These are phyloP conservation scores for Camellia granthamiana DNA, from an alignment of 148 eudicot species.

Conservation along the genomic window DNA sequence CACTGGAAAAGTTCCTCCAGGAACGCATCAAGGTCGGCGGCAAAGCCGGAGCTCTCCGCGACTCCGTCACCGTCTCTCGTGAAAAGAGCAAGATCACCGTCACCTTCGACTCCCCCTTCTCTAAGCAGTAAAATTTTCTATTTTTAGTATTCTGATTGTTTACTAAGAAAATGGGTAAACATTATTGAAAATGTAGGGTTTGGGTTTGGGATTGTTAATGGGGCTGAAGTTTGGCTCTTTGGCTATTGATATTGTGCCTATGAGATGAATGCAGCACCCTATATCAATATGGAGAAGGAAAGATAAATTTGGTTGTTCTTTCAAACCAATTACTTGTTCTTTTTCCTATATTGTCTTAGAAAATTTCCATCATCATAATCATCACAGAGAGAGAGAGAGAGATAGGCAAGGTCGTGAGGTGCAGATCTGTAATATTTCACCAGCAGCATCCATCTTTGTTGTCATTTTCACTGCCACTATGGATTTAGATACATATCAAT, in stretches of 20 bases:
- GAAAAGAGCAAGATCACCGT: constrained; percentile 27
- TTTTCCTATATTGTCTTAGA: too few species aligned
- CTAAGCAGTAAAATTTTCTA: constrained; percentile 10
- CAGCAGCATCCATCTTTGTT: too few species aligned
- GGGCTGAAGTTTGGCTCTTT: constrained; percentile 36
- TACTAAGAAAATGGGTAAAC: neutral
- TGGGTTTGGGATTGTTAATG: neutral
- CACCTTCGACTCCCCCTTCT: constrained; percentile 22
- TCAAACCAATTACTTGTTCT: too few species aligned
- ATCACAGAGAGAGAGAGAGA: too few species aligned
- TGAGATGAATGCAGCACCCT: constrained; percentile 40
- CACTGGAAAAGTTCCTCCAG: constrained; percentile 33
- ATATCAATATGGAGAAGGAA: constrained; percentile 4
- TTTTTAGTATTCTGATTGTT: neutral
- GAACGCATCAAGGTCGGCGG: constrained; percentile 31
- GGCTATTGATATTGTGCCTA: constrained; percentile 20
- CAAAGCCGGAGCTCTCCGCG: constrained; percentile 26
- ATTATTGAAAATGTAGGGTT: neutral
- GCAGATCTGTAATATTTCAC: too few species aligned
- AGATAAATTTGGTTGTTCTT: too few species aligned
- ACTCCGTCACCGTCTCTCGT: constrained; percentile 18
- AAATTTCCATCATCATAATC: too few species aligned
- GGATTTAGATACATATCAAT: too few species aligned
- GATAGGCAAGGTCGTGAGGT: too few species aligned
- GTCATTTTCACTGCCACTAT: too few species aligned